These are phyloP conservation scores for Nevesoporus exiguus DNA, from an alignment of 768 basidiomycete genomes.

Conservation along the genomic window DNA sequence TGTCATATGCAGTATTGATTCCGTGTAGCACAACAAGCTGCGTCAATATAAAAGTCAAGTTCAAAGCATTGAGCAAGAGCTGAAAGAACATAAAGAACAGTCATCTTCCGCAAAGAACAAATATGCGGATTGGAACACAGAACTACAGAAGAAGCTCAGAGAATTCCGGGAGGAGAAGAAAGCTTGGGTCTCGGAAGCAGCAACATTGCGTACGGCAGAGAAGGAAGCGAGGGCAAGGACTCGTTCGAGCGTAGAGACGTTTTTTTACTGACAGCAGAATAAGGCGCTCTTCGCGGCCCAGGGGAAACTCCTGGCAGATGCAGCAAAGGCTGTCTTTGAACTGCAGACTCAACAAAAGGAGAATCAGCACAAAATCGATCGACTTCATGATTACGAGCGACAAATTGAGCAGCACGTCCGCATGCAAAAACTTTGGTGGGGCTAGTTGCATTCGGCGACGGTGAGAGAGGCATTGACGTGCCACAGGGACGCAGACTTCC, in stretches of 20 bases:
- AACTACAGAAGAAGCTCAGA: slow-evolving; percentile 73
- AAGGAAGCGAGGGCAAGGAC: slow-evolving; percentile 60
- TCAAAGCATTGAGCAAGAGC: slow-evolving; percentile 59
- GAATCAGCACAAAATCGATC: slow-evolving; percentile 75
- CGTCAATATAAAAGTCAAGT: slow-evolving; percentile 74
- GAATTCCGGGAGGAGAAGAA: slow-evolving; percentile 79
- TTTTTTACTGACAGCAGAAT: not conserved
- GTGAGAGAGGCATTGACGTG: slow-evolving; percentile 10
- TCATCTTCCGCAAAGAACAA: slow-evolving; percentile 71
- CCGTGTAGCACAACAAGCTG: slow-evolving; percentile 70
- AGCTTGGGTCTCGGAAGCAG: slow-evolving; percentile 68
- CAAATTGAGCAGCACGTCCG: slow-evolving; percentile 80
- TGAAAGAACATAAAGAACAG: slow-evolving; percentile 70
- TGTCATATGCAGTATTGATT: slow-evolving; percentile 6
- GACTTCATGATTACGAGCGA: slow-evolving; percentile 80
- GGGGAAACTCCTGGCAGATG: slow-evolving; percentile 64
- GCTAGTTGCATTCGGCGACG: not conserved
- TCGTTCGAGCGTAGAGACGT: not conserved
- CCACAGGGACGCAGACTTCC: slow-evolving; percentile 70
- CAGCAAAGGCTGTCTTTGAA: slow-evolving; percentile 63
- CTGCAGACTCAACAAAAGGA: slow-evolving; percentile 76
- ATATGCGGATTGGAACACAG: slow-evolving; percentile 80
- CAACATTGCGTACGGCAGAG: slow-evolving; percentile 62
- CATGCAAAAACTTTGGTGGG: slow-evolving; percentile 76
- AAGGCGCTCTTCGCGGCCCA: slow-evolving; percentile 70